Percentiles rank a stretch among this genome's conserved stretches.
Evolutionary conservation across 2,329 filamentous ascomycete genomes (phyloP).

Genomic region (Biscogniauxia sp.): DNA sequence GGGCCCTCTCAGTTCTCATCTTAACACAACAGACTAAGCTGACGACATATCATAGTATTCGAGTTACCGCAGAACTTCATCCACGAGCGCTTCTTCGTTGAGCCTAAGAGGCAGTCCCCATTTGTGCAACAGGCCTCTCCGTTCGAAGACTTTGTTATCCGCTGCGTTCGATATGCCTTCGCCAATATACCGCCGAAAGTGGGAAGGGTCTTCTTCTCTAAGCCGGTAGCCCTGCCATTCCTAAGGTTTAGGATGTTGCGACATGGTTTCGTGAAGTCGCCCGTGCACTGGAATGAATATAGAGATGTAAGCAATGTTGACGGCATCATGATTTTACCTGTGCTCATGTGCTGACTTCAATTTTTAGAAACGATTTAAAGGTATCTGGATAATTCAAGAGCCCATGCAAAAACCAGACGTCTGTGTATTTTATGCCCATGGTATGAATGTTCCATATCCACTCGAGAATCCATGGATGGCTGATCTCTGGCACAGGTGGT

Average conservation of each 20-base stretch:
- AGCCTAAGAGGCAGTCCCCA: slow-evolving; percentile 45
- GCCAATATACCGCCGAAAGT: slow-evolving; percentile 66
- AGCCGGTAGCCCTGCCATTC: slow-evolving; percentile 70
- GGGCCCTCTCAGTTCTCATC: neutral
- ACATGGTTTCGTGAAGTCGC: slow-evolving; percentile 63
- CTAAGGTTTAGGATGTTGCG: slow-evolving; percentile 72
- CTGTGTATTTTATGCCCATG: slow-evolving; percentile 80
- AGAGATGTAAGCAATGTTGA: slow-evolving; percentile 40
- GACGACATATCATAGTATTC: slow-evolving; percentile 42
- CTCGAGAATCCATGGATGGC: slow-evolving; percentile 4
- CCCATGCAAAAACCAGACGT: slow-evolving; percentile 64
- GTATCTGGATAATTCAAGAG: slow-evolving; percentile 68
- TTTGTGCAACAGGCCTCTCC: slow-evolving; percentile 69
- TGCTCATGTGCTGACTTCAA: slow-evolving; percentile 14
- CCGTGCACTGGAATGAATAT: slow-evolving; percentile 61
- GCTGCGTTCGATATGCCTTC: slow-evolving; percentile 77
- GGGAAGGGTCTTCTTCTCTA: slow-evolving; percentile 75
- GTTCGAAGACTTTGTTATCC: slow-evolving; percentile 75
- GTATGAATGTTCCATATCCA: slow-evolving; percentile 39
- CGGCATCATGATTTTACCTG: neutral
- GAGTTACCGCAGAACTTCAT: slow-evolving; percentile 59
- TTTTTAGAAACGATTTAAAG: slow-evolving; percentile 49
- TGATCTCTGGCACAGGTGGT: slow-evolving; percentile 52
- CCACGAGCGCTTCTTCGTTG: slow-evolving; percentile 52
- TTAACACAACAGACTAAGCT: neutral